Evolutionary conservation across 495 filamentous ascomycete species (phyloP), one percentile per base, ranked within the genome.

Genomic region (Venustampulla echinocandica): DNA sequence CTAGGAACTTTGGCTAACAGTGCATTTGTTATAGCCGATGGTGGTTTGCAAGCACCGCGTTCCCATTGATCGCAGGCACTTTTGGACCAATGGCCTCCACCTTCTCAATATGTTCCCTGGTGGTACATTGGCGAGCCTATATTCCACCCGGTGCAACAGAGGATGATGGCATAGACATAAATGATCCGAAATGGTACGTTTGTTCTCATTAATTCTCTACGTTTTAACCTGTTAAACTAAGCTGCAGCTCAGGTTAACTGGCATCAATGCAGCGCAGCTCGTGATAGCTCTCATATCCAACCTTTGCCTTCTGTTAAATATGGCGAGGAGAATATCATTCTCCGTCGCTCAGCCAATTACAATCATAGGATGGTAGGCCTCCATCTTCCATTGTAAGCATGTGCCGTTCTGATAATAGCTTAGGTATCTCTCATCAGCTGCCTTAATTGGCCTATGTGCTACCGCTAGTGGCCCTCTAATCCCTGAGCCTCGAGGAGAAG

Each of bases 1-100:
- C 15, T 44, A 10, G n/a, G n/a, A 24, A 15, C n/a, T n/a, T 30
- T 44, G 34, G 9, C n/a, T 23, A 19, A 9, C 39, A 20, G 6
- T 27, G 18, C 17, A 6, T 7, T 44, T 39, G 6, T 21, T 36
- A 10, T 34, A 59, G 81, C 47, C 79, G 80, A 32, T 95, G 87
- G 87, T 95, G 88, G 87, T 82, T 90, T 53, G 84, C 85, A 7
- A 84, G 80, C 17, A 85, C 86, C 0, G 84, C 79, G 9, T 86
- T 87, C 52, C 88, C 88, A 22, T 34, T 60, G 14, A 52, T 55
- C 4, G 54, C 57, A 17, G 57, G 57, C 9, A 57, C 57, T 2
- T 52, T 95, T 44, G 88, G 88, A 0, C 88, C 88, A 3, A 84
- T 92, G 46, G 87, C 87, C 17, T 70, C 67, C 25, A 80, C 84